phyloP scores from a whole-genome alignment of 768 basidiomycete genomes.

The Hortiboletus flavorubellus region DNA sequence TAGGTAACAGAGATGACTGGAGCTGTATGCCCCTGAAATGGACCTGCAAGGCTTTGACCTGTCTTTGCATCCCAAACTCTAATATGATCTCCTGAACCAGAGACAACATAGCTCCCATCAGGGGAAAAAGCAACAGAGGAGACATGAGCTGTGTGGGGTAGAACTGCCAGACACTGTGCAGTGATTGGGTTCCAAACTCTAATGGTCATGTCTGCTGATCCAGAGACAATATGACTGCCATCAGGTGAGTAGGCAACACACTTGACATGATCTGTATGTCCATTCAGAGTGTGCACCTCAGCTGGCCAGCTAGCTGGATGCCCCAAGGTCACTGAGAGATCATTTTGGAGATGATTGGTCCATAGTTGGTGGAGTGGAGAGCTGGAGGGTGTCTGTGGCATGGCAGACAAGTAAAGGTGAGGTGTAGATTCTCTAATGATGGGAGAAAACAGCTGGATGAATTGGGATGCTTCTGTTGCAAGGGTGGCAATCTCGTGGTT shows the following conservation, averaged over 20 bases:
- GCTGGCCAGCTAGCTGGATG: slow-evolving; percentile 13
- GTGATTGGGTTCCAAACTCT: slow-evolving; percentile 18
- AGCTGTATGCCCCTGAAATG: slow-evolving; percentile 7
- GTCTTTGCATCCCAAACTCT: slow-evolving; percentile 21
- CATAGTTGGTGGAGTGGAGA: slow-evolving; percentile 24
- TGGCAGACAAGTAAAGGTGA: slow-evolving; percentile 39
- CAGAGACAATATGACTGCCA: slow-evolving; percentile 25
- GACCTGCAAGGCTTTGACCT: slow-evolving; percentile 12
- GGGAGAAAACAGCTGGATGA: slow-evolving; percentile 30
- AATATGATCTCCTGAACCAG: slow-evolving; percentile 14
- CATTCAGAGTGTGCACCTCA: slow-evolving; percentile 14
- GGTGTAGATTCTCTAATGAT: slow-evolving; percentile 32
- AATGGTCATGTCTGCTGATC: slow-evolving; percentile 19
- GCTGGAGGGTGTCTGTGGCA: slow-evolving; percentile 31
- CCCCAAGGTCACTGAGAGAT: slow-evolving; percentile 13
- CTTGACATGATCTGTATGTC: slow-evolving; percentile 8
- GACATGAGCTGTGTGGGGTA: neutral
- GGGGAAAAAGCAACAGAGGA: slow-evolving; percentile 23
- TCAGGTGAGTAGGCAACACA: slow-evolving; percentile 24
- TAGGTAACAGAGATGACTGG: slow-evolving; percentile 9
- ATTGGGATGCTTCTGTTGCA: slow-evolving; percentile 26
- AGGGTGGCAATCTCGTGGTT: slow-evolving; percentile 11
- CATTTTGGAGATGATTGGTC: slow-evolving; percentile 17
- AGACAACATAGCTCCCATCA: slow-evolving; percentile 18
- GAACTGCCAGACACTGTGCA: slow-evolving; percentile 11